These are phyloP conservation scores for Kodamaea nitidulidarum DNA, from an alignment of 805 yeast species.

Conservation along the genomic window DNA sequence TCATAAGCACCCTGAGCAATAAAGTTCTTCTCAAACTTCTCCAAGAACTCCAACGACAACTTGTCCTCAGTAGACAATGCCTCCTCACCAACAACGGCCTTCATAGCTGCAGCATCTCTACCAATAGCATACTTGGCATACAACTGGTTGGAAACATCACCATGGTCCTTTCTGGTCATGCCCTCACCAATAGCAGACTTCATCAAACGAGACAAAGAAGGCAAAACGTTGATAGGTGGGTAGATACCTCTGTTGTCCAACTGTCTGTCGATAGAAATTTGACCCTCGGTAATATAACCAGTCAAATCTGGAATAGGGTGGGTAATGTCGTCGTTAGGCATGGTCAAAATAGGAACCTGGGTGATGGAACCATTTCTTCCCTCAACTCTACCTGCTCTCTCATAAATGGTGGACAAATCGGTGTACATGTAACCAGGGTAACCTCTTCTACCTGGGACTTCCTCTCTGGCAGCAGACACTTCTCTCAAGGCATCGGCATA, in stretches of 20 bases:
- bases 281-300: conserved; percentile 99
- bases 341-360: conserved; percentile 96
- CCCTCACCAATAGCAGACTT: conserved; percentile 99
- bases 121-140: conserved; percentile 99
- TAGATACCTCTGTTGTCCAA: conserved; percentile 93
- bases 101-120: conserved; percentile 99
- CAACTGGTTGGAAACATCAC: conserved; percentile 98
- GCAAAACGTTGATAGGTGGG: conserved; percentile 98
- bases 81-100: conserved; percentile 99
- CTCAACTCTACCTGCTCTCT: conserved; percentile 99
- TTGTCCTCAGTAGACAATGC: conserved; percentile 97
- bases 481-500: conserved; percentile 99
- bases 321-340: conserved; percentile 99
- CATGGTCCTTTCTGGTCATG: conserved; percentile 99
- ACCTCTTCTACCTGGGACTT: conserved; percentile 99
- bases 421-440: conserved; percentile 99
- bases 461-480: conserved; percentile 99
- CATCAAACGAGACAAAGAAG: conserved; percentile 97
- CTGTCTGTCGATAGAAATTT: conserved; percentile 95
- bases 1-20: conserved; percentile 97
- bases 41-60: conserved; percentile 93
- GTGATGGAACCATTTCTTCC: conserved; percentile 99
- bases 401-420: conserved; percentile 97
- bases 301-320: conserved; percentile 99
- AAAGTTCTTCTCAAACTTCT: conserved; percentile 94